These are phyloP conservation scores for Aspergillus affinis DNA, from an alignment of 495 filamentous ascomycete species.

Conservation along the genomic window DNA sequence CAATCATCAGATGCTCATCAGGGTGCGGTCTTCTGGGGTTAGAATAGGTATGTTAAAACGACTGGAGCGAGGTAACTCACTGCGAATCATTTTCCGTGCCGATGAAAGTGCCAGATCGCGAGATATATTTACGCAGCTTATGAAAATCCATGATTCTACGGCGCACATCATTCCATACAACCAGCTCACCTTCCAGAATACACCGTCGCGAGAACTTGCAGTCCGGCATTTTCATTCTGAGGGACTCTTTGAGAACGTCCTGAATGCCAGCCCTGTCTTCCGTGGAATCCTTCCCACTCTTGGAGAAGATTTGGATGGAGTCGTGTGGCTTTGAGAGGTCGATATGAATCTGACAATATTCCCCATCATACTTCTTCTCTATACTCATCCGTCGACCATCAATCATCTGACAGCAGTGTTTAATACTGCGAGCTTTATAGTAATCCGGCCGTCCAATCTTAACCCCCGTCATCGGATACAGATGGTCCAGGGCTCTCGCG, in stretches of 20 bases:
- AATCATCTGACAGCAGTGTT: conserved; percentile 67
- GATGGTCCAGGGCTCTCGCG: conserved; percentile 40
- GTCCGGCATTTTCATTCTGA: conserved; percentile 53
- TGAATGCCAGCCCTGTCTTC: conserved; percentile 62
- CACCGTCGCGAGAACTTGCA: conserved; percentile 62
- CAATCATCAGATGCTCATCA: conserved; percentile 78
- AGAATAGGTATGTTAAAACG: not conserved
- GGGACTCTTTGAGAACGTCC: conserved; percentile 47
- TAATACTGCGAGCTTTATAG: conserved; percentile 73
- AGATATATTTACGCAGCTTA: conserved; percentile 77
- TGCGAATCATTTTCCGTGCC: conserved; percentile 69
- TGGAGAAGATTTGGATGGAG: conserved; percentile 79
- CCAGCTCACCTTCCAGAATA: conserved; percentile 80
- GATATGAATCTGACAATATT: conserved; percentile 86
- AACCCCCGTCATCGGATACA: conserved; percentile 65
- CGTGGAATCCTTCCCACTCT: conserved; percentile 87
- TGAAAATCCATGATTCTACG: conserved; percentile 67
- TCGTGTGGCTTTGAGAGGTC: conserved; percentile 57
- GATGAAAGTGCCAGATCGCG: conserved; percentile 69
- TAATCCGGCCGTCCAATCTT: conserved; percentile 75
- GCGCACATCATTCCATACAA: conserved; percentile 69
- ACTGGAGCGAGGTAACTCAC: conserved; percentile 34
- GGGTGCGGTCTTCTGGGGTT: conserved; percentile 51
- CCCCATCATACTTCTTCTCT: conserved; percentile 84
- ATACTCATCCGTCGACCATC: conserved; percentile 62